Evolutionary conservation across 108 stramenopile genomes (phyloP), one percentile per base, ranked within the genome.

Genomic region (Nannochloropsis oceanica): DNA sequence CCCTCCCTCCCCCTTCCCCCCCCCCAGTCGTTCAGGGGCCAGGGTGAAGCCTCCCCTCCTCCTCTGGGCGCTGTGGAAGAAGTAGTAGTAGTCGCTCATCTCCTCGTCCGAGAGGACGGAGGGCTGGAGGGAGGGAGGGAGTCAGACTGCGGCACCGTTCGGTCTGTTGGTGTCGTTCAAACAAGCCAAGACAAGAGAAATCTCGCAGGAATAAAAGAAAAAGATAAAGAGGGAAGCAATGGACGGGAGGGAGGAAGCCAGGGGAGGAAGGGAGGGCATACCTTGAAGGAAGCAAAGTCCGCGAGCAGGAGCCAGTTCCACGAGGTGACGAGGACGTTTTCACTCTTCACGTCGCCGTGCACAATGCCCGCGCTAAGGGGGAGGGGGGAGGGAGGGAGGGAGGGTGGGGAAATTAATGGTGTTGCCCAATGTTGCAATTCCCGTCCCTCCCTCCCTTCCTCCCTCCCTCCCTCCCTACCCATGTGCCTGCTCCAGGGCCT

Each of bases 301-400:
- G 92, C 81, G 10, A 99, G 86, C 42, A 97, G 86, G 22, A 97
- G 92, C 94, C 95, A 97, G 82, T 93, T 94, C 92, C 93, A 95
- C 46, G 92, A 92, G 2, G 97, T 97, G 18, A 97, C 85, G 18
- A 95, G 92, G 82, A 98, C 91, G 91, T 98, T 98, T 85, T 97
- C 95, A 79, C 95, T 93, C 43, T 95, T 97, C 42, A 99, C 86
- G 88, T 97, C 96, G 20, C 97, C 97, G 88, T 98, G 99, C n/a
- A n/a, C n/a, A n/a, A n/a, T n/a, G n/a, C n/a, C n/a, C n/a, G n/a
- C n/a, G n/a, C n/a, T n/a, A n/a, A n/a, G n/a, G n/a, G n/a, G n/a
- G n/a, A n/a, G n/a, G n/a, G n/a, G n/a, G n/a, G n/a, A n/a, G n/a
- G n/a, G n/a, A n/a, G n/a, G n/a, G n/a, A n/a, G n/a, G n/a, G n/a